These are phyloP conservation scores for Novymonas esmeraldas DNA, from an alignment of 208 protist species.

Conservation along the genomic window DNA sequence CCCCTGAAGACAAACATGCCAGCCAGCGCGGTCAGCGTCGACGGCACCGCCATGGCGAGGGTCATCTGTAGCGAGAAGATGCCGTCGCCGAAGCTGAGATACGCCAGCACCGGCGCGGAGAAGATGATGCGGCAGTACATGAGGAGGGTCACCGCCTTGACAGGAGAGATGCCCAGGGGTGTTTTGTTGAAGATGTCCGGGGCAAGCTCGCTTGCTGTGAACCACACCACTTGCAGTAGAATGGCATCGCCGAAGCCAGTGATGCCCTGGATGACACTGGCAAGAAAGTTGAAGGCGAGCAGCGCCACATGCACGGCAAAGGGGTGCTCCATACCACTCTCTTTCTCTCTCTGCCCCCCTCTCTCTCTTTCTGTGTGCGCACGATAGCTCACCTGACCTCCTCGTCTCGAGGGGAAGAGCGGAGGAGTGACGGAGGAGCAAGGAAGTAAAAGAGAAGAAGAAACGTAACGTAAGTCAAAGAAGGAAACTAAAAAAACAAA, in stretches of 20 bases:
- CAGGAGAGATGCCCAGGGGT: constrained; percentile 32
- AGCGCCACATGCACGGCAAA: constrained; percentile 32
- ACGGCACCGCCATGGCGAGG: constrained; percentile 45
- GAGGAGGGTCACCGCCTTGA: constrained; percentile 36
- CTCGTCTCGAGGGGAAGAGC: not conserved
- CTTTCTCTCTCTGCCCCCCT: not conserved
- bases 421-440: not conserved
- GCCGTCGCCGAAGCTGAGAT: constrained; percentile 30
- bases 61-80: constrained; percentile 45
- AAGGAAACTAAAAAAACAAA: not conserved
- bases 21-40: constrained; percentile 25
- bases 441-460: not conserved
- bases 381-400: too few relatives aligned
- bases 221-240: constrained; percentile 48
- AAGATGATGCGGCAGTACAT: constrained; percentile 51
- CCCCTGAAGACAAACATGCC: constrained; percentile 35
- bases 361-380: too few relatives aligned
- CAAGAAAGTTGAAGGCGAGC: constrained; percentile 32
- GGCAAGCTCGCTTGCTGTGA: constrained; percentile 21
- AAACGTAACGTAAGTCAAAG: not conserved
- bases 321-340: constrained; percentile 5
- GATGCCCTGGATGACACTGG: constrained; percentile 41
- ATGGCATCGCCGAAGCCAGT: constrained; percentile 50
- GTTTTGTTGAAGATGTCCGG: constrained; percentile 37
- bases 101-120: constrained; percentile 30